Base-by-base conservation (phyloP, 2,329 filamentous ascomycete genomes). In the Apiospora hydei region DNA sequence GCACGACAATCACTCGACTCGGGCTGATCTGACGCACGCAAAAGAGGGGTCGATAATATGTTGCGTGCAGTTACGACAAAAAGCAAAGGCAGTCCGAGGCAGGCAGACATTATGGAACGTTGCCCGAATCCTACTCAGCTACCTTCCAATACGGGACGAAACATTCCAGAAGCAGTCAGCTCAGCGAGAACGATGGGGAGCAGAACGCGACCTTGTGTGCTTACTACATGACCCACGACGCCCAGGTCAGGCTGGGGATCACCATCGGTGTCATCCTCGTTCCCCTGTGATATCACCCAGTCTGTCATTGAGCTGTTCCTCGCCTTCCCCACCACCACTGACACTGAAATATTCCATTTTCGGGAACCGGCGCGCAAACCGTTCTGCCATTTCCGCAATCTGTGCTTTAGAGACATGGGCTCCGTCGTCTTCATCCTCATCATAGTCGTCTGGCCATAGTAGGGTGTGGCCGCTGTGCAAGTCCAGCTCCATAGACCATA, bases 281-380 rank as follows among this genome's bases (percentile, higher is more conserved):
- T 43, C 13, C 41, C 41, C 41, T 71, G 30, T n/a, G 49, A 70
- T 18, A 46, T 47, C 66, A 4, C n/a, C 66, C 38, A 47, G 26
- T 24, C n/a, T 21, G 10, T 46, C 66, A n/a, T 46, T 46, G 1
- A 68, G 4, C n/a, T 18, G 11, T 34, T 46, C 66, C 24, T 68
- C 66, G n/a, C 41, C 66, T 13, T 30, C 41, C n/a, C n/a, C 66
- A 44, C 66, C 66, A 34, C 30, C 30, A 30, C 26, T 34, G 4
- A 68, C 13, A 21, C 1, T 10, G 24, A 68, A 68, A 21, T 30
- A 68, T 21, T 30, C 13, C 66, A 68, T 26, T 3, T 26, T 68
- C 18, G 66, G 66, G 4, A 68, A 46, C 26, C 66, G 66, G 66
- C 24, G 41, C 4, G n/a, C 66, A 44, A 68, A 68, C 6, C 14